A percentile compares a stretch with the other conserved stretches of the same genome.
Evolutionary conservation across 106 monocot genomes (phyloP).

Genomic region (Xerophyta viscosa): DNA sequence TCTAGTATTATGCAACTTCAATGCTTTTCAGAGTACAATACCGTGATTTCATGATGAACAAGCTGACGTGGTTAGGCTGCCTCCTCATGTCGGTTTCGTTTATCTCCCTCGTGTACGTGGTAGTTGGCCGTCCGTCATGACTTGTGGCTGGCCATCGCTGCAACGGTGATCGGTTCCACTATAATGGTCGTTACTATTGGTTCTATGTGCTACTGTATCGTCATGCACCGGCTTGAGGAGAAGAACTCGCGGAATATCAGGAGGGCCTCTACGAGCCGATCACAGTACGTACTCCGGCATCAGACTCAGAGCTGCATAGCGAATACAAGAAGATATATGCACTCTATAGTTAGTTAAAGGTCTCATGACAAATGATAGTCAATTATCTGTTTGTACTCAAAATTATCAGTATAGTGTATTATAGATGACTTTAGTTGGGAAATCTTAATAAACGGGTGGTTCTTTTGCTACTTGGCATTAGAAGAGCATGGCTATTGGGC

Average conservation of each 20-base stretch:
- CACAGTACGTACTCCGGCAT: slow-evolving; percentile 17
- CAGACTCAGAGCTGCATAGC: slow-evolving; percentile 43
- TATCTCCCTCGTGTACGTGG: slow-evolving; percentile 38
- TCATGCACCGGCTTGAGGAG: slow-evolving; percentile 28
- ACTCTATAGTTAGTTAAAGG: too few relatives aligned
- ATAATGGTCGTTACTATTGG: slow-evolving; percentile 50
- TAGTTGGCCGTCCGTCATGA: slow-evolving; percentile 31
- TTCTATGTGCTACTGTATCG: slow-evolving; percentile 45
- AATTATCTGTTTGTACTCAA: too few relatives aligned
- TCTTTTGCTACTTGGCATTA: too few relatives aligned
- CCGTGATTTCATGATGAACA: slow-evolving; percentile 63
- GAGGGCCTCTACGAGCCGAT: slow-evolving; percentile 30
- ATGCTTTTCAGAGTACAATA: too few relatives aligned
- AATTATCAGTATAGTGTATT: too few relatives aligned
- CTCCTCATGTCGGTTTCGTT: slow-evolving; percentile 48
- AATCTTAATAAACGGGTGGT: too few relatives aligned
- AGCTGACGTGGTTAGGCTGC: slow-evolving; percentile 69
- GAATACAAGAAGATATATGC: slow-evolving; percentile 58
- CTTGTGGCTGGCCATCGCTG: slow-evolving; percentile 34
- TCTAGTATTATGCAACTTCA: too few relatives aligned
- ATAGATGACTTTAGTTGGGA: too few relatives aligned
- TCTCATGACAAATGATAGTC: too few relatives aligned
- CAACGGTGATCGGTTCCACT: slow-evolving; percentile 28
- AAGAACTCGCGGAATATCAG: slow-evolving; percentile 39
- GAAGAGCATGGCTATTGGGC: too few relatives aligned